These are phyloP conservation scores for Komagataella pastoris DNA, from an alignment of 805 yeast genomes.

Conservation along the genomic window DNA sequence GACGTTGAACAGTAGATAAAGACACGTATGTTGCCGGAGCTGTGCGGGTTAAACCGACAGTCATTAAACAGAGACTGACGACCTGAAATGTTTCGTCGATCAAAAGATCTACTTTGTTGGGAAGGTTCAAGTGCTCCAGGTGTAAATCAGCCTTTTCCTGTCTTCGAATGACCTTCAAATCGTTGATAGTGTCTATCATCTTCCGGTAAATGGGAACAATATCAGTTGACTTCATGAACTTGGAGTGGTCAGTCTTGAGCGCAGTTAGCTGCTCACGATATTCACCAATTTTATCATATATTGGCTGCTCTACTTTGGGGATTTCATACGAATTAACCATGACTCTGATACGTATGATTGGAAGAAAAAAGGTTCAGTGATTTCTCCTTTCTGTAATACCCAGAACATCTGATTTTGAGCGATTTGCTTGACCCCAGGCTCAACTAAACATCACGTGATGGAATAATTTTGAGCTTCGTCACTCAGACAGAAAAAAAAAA, in stretches of 20 bases:
- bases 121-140: slow-evolving; percentile 15
- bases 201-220: slow-evolving; percentile 45
- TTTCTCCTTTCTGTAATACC: not conserved
- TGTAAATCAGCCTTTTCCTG: slow-evolving; percentile 4
- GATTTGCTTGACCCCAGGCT: not conserved
- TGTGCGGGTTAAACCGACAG: slow-evolving; percentile 80
- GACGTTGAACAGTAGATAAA: slow-evolving; percentile 70
- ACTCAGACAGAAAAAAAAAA: not conserved
- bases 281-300: slow-evolving; percentile 25
- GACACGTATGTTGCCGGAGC: slow-evolving; percentile 95
- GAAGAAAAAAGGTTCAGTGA: not conserved
- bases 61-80: slow-evolving; percentile 72
- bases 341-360: not conserved
- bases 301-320: slow-evolving; percentile 16
- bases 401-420: not conserved
- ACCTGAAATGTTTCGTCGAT: slow-evolving; percentile 87
- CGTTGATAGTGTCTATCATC: slow-evolving; percentile 40
- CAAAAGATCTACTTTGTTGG: slow-evolving; percentile 52
- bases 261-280: slow-evolving; percentile 29
- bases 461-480: not conserved
- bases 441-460: not conserved
- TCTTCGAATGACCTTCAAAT: slow-evolving; percentile 34
- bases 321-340: slow-evolving; percentile 15
- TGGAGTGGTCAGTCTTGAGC: slow-evolving; percentile 50
- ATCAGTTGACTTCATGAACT: slow-evolving; percentile 54